Evolutionary conservation across 1,284 basidiomycete genomes (phyloP), one percentile per base, ranked within the genome.

Genomic region (Porodaedalea pini): DNA sequence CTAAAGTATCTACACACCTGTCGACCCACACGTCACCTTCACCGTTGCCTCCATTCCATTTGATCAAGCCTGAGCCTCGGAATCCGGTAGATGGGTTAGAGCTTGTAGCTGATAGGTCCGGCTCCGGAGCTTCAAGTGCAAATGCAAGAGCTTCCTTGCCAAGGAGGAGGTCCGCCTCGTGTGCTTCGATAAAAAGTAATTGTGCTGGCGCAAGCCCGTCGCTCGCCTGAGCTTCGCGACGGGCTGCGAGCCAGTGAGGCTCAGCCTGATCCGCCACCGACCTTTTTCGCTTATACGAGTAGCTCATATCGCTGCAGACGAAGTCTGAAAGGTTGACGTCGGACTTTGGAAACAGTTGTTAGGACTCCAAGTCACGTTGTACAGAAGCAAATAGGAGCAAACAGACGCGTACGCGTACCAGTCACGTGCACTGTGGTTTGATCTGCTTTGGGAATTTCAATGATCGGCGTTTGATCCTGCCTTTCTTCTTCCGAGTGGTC

Each of bases 151-250:
- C 79, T 21, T 70, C 68, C 0, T 79, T 73, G 3, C 83, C 81
- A 31, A 73, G 76, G 1, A 81, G 66, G 34, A 90, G 64, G 58
- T 86, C 83, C 3, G 85, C 85, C 70, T 90, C 88, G 62, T 88
- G 75, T 0, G 83, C 86, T 63, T 83, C 80, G 45, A 88, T 75
- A 64, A 75, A 81, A 10, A 87, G 71, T 58, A 61, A 8, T 47
- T 61, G 11, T 54, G 29, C 25, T 40, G 48, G 55, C 34, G 13
- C 56, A 31, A 3, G 40, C 31, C 13, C 5, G 6, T 23, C 43
- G 27, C 17, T 15, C 41, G 25, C n/a, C 8, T 31, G 34, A 23
- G 15, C 40, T 29, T 17, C 11, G 6, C 17, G 25, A 36, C 21
- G 21, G 3, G 11, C 41, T 25, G 29, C 34, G 13, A 55, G 36